These are phyloP conservation scores for Phytophthora pini DNA, from an alignment of 352 stramenopile genomes.

Conservation along the genomic window DNA sequence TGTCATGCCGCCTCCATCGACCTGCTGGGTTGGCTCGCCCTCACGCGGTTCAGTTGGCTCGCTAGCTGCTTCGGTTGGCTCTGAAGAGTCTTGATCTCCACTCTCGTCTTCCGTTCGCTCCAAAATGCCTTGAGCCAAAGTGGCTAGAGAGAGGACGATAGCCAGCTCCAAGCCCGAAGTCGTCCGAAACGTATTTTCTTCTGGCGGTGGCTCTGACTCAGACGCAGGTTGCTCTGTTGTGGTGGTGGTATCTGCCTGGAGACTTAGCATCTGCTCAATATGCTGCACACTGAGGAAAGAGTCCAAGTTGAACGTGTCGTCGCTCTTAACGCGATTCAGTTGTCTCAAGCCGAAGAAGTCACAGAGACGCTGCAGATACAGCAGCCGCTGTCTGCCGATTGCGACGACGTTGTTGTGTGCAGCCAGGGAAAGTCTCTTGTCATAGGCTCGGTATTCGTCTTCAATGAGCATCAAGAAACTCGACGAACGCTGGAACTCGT, in stretches of 20 bases:
- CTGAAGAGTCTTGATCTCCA: background rate
- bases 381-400: constrained; percentile 50
- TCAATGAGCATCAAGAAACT: constrained; percentile 76
- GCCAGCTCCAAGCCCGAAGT: constrained; percentile 36
- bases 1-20: background rate
- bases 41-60: constrained; percentile 4
- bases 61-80: background rate
- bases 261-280: constrained; percentile 52
- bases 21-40: background rate
- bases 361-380: constrained; percentile 57
- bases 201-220: background rate
- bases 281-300: constrained; percentile 57
- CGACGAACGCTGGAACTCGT: constrained; percentile 59
- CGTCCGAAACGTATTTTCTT: constrained; percentile 25
- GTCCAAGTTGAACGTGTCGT: constrained; percentile 47
- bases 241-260: background rate
- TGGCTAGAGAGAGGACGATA: constrained; percentile 21
- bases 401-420: constrained; percentile 61
- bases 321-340: background rate
- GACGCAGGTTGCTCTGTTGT: background rate
- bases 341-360: constrained; percentile 53
- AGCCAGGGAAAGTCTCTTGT: constrained; percentile 48
- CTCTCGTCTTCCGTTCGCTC: constrained; percentile 29
- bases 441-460: constrained; percentile 78
- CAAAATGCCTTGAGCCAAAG: constrained; percentile 45